A percentile compares a stretch with the other conserved stretches of the same genome.
These are phyloP conservation scores for Xerocomellus amylosporus DNA, from an alignment of 768 basidiomycete genomes.

Conservation along the genomic window DNA sequence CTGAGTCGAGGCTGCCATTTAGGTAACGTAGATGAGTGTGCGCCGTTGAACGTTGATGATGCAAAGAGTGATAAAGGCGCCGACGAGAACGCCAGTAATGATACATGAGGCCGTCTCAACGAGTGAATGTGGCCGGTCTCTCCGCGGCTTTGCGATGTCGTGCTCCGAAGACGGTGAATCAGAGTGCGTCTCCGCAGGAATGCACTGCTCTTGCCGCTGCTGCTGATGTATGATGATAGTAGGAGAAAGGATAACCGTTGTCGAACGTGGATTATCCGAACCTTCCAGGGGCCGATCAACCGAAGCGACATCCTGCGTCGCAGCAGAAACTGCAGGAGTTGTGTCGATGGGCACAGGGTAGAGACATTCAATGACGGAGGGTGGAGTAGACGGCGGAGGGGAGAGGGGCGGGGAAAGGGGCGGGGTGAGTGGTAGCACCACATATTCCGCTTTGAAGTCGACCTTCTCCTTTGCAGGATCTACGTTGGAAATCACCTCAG, in stretches of 20 bases:
- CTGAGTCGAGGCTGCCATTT: background rate
- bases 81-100: constrained; percentile 58
- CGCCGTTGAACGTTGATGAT: constrained; percentile 47
- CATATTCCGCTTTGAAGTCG: constrained; percentile 6
- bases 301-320: constrained; percentile 6
- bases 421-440: constrained; percentile 19
- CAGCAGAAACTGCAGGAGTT: background rate
- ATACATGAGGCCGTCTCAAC: constrained; percentile 44
- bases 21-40: constrained; percentile 42
- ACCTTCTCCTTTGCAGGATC: constrained; percentile 19
- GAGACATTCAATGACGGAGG: constrained; percentile 20
- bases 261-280: constrained; percentile 3
- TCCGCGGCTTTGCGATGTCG: constrained; percentile 14
- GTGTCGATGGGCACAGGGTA: constrained; percentile 1
- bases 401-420: constrained; percentile 23
- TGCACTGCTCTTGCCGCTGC: constrained; percentile 15
- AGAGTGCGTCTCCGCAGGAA: constrained; percentile 10
- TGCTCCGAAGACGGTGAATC: constrained; percentile 9
- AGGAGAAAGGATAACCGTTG: constrained; percentile 23
- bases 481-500: constrained; percentile 24
- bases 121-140: constrained; percentile 23
- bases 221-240: constrained; percentile 28
- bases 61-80: constrained; percentile 54
- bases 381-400: constrained; percentile 18
- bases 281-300: constrained; percentile 1